A percentile compares a stretch with the other conserved stretches of the same genome.
Conservation (phyloP, 495 filamentous ascomycete genomes). For the Neurospora sp. region DNA sequence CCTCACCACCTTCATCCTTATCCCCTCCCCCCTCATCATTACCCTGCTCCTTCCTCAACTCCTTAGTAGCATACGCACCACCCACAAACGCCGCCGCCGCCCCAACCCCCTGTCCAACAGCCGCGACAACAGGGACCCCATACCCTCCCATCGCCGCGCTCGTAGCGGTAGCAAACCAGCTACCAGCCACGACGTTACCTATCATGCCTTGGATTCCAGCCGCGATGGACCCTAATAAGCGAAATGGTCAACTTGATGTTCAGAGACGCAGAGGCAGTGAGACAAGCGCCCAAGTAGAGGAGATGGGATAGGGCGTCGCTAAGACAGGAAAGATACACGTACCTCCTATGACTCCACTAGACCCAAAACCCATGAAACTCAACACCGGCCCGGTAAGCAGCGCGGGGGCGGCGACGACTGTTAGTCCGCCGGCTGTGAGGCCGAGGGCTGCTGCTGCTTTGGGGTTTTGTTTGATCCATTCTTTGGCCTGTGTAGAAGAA, state of each 20-base stretch:
- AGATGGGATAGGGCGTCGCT: not conserved
- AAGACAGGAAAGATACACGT: not conserved
- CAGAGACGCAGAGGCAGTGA: not conserved
- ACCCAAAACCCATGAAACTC: not conserved
- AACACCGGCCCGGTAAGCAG: not conserved
- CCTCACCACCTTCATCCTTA: not conserved
- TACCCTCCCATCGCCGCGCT: not conserved
- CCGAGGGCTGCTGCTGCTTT: not conserved
- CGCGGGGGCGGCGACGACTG: not conserved
- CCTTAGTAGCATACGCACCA: not conserved
- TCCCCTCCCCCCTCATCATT: not conserved
- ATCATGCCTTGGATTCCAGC: not conserved
- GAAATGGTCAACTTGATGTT: not conserved
- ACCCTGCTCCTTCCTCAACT: not conserved
- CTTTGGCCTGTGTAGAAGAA: not conserved
- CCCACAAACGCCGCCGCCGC: not conserved
- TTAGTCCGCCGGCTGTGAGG: slow-evolving; percentile 1
- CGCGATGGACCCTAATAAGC: not conserved
- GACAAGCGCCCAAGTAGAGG: not conserved
- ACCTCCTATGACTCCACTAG: slow-evolving; percentile 3
- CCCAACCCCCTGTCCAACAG: not conserved
- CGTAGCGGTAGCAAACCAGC: not conserved
- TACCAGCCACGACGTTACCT: not conserved
- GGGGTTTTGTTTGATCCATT: slow-evolving; percentile 1
- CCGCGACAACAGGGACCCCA: not conserved